These are phyloP conservation scores for Tremellales sp. DNA, from an alignment of 1,284 basidiomycete species.

Conservation along the genomic window DNA sequence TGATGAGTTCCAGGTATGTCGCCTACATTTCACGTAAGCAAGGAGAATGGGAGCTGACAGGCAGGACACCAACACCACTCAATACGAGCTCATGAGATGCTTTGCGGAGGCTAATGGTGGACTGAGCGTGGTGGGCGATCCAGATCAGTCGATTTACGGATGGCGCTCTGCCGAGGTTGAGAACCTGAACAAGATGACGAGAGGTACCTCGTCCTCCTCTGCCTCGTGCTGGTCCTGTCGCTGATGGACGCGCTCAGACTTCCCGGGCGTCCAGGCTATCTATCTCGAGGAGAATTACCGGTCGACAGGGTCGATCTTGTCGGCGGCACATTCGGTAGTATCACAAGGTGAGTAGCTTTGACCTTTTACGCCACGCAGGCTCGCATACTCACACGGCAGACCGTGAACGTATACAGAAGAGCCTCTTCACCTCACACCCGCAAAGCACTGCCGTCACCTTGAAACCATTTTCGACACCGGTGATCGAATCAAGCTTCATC, in stretches of 20 bases:
- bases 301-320: conserved; percentile 73
- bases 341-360: conserved; percentile 60
- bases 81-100: conserved; percentile 77
- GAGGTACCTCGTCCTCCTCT: conserved; percentile 50
- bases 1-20: conserved; percentile 71
- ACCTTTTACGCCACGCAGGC: neutral
- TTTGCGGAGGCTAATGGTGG: conserved; percentile 59
- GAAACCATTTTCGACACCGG: conserved; percentile 37
- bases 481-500: conserved; percentile 64
- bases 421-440: conserved; percentile 68
- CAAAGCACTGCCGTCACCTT: conserved; percentile 56
- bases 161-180: conserved; percentile 81
- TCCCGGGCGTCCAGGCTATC: conserved; percentile 62
- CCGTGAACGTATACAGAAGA: conserved; percentile 65
- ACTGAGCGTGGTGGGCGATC: conserved; percentile 84
- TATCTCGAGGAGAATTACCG: conserved; percentile 85
- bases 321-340: conserved; percentile 71
- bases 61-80: conserved; percentile 82
- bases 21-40: neutral
- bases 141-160: conserved; percentile 88
- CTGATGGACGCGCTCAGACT: conserved; percentile 58
- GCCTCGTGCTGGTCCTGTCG: neutral
- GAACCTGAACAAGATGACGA: conserved; percentile 72
- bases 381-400: conserved; percentile 21
- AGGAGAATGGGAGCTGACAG: conserved; percentile 1